A percentile compares a stretch with the other conserved stretches of the same genome.
These are phyloP conservation scores for Xylaria sp. DNA, from an alignment of 2,329 filamentous ascomycete genomes.

Conservation along the genomic window DNA sequence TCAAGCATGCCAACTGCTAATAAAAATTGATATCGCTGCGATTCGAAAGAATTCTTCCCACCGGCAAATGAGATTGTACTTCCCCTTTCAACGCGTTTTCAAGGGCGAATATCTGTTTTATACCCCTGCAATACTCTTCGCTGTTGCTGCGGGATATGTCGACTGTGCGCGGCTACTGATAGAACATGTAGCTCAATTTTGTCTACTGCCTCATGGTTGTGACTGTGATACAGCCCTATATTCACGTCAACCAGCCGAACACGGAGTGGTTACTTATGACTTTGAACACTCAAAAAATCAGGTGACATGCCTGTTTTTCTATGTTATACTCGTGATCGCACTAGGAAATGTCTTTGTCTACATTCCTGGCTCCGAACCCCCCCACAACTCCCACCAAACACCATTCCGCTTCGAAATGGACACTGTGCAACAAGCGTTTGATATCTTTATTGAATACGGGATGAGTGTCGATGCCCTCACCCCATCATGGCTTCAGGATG, in stretches of 20 bases:
- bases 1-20: not conserved
- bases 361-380: too few species aligned
- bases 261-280: not conserved
- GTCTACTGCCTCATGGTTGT: not conserved
- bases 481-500: not conserved
- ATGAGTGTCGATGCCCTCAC: not conserved
- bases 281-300: not conserved
- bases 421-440: not conserved
- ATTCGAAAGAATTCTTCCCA: not conserved
- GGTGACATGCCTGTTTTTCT: not conserved
- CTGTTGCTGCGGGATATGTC: not conserved
- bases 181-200: not conserved
- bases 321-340: not conserved
- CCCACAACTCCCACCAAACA: too few species aligned
- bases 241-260: not conserved
- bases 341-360: too few species aligned
- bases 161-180: not conserved
- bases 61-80: too few species aligned
- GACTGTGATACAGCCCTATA: not conserved
- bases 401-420: not conserved
- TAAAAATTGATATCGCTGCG: not conserved
- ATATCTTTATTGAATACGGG: constrained; percentile 2
- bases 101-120: not conserved
- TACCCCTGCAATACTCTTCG: not conserved
- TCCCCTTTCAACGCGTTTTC: not conserved